phyloP scores from a whole-genome alignment of 192 early-diverging fungal species.

The Mortierella alpina region DNA sequence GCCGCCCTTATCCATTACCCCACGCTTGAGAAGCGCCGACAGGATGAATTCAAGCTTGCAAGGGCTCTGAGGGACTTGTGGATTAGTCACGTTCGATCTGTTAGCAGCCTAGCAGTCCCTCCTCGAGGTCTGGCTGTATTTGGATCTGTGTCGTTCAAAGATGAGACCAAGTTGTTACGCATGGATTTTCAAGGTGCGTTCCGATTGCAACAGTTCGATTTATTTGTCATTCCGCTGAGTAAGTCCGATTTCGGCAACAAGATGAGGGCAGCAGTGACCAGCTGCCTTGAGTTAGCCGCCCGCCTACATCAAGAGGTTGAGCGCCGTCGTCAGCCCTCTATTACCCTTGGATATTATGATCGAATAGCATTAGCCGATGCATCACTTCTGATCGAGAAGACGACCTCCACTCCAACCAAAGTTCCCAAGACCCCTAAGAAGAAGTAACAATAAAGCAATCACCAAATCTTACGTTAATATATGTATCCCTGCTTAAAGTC shows the following conservation, averaged over 20 bases:
- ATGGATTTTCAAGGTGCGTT: slow-evolving; percentile 28
- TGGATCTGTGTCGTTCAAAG: slow-evolving; percentile 24
- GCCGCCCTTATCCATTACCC: background rate
- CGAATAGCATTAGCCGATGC: too few species aligned
- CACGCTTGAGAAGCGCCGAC: slow-evolving; percentile 16
- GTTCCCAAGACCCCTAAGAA: too few species aligned
- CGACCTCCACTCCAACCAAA: too few species aligned
- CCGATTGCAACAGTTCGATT: slow-evolving; percentile 24
- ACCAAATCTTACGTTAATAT: too few species aligned
- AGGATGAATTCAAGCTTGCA: slow-evolving; percentile 24
- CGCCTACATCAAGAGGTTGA: too few species aligned
- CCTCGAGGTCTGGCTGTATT: slow-evolving; percentile 24
- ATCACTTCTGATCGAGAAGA: too few species aligned
- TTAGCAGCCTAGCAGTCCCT: slow-evolving; percentile 16
- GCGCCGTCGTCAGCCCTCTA: too few species aligned
- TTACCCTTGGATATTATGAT: too few species aligned
- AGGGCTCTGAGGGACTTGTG: slow-evolving; percentile 23
- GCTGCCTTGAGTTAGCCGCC: slow-evolving; percentile 35
- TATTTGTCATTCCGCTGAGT: slow-evolving; percentile 22
- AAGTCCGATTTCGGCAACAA: slow-evolving; percentile 27
- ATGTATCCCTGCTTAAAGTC: too few species aligned
- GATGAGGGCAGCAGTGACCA: slow-evolving; percentile 22
- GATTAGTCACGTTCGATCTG: slow-evolving; percentile 16
- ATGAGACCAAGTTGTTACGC: slow-evolving; percentile 23
- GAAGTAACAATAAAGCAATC: too few species aligned